phyloP scores from a whole-genome alignment of 768 basidiomycete species.

The Phanerochaete sordida region DNA sequence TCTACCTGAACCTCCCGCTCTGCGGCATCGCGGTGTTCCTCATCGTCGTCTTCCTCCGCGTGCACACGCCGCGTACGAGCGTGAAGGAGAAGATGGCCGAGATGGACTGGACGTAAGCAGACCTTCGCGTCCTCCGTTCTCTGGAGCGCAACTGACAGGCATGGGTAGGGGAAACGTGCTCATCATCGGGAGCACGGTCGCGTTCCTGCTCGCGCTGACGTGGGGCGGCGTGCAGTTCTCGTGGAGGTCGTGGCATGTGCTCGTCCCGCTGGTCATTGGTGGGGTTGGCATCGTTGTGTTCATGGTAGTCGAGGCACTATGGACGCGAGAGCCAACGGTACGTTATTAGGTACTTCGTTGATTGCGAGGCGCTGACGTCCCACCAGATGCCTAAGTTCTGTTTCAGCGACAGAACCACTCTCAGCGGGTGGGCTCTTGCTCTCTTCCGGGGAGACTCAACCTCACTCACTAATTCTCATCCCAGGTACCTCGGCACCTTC shows the following conservation, averaged over 20 bases:
- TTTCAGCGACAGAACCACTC: no score
- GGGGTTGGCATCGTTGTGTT: conserved; percentile 24
- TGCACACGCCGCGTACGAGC: conserved; percentile 24
- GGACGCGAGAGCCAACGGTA: no score
- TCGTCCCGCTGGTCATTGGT: conserved; percentile 40
- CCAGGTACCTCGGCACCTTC: no score
- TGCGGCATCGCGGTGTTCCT: background rate
- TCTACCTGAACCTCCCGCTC: conserved; percentile 33
- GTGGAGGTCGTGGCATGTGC: conserved; percentile 34
- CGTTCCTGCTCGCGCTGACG: conserved; percentile 32
- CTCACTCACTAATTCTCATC: no score
- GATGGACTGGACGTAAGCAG: conserved; percentile 36
- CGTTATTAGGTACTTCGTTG: no score
- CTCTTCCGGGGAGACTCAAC: no score
- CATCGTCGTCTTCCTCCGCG: conserved; percentile 4
- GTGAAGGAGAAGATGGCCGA: conserved; percentile 25
- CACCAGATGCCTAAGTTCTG: no score
- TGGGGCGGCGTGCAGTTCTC: conserved; percentile 39
- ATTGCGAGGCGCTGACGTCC: no score
- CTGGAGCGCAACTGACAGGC: no score
- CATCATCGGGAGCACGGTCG: conserved; percentile 27
- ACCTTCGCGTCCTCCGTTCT: no score
- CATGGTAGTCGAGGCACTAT: conserved; percentile 21
- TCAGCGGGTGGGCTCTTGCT: no score
- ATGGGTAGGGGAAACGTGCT: conserved; percentile 36